Evolutionary conservation across 1,139 yeast species (phyloP).

Genomic region (Pichia sp.): DNA sequence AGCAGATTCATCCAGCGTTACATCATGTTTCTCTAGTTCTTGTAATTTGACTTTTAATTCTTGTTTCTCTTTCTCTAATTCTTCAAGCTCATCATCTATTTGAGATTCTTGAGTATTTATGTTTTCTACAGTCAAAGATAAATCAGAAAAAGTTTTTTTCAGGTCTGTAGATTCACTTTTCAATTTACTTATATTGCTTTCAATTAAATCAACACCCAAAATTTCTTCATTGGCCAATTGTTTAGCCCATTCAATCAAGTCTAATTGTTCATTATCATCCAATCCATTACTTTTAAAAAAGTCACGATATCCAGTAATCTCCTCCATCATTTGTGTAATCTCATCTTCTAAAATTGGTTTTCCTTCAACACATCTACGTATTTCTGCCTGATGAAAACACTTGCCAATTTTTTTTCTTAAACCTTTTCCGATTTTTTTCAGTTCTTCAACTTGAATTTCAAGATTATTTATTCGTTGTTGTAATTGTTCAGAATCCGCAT

Average conservation of each 20-base stretch:
- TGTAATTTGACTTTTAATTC: background rate
- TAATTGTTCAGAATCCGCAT: conserved; percentile 5
- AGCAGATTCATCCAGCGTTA: background rate
- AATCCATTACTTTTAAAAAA: conserved; percentile 20
- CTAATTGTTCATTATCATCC: background rate
- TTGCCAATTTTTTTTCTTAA: conserved; percentile 17
- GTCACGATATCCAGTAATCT: conserved; percentile 7
- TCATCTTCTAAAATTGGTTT: conserved; percentile 16
- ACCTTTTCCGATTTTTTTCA: conserved; percentile 10
- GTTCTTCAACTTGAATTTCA: conserved; percentile 7
- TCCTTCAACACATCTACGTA: conserved; percentile 17
- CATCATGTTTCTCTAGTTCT: background rate
- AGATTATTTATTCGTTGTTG: conserved; percentile 1
- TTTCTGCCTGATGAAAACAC: conserved; percentile 16
- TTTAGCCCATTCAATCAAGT: conserved; percentile 7
- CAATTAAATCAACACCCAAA: conserved; percentile 6
- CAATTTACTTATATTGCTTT: conserved; percentile 3
- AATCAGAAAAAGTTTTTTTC: background rate
- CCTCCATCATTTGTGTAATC: conserved; percentile 6
- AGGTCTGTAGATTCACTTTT: background rate
- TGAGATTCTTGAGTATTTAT: background rate
- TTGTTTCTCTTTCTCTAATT: conserved; percentile 17
- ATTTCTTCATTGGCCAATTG: conserved; percentile 4
- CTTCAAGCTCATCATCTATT: conserved; percentile 12
- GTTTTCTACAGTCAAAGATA: background rate